phyloP scores from a whole-genome alignment of 805 yeast genomes.

The Dipodascopsis uninucleata region DNA sequence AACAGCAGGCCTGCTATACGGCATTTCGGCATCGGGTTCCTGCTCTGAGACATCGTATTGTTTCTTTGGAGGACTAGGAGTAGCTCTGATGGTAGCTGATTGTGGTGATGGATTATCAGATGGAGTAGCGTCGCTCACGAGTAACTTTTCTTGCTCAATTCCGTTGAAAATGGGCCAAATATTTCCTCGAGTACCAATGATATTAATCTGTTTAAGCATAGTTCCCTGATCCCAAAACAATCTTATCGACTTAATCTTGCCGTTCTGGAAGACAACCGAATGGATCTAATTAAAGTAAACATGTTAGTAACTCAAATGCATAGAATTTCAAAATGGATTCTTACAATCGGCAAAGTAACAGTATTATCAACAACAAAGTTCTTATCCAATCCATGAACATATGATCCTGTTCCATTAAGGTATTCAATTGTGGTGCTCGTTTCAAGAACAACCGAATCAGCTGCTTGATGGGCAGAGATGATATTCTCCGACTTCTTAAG shows the following conservation, averaged over 20 bases:
- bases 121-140: conserved; percentile 12
- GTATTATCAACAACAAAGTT: conserved; percentile 31
- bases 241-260: conserved; percentile 25
- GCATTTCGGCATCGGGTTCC: conserved; percentile 24
- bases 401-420: conserved; percentile 31
- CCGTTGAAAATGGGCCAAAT: conserved; percentile 33
- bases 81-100: conserved; percentile 11
- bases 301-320: not conserved
- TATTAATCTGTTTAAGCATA: conserved; percentile 32
- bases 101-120: conserved; percentile 2
- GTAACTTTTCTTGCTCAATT: conserved; percentile 23
- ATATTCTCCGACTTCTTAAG: conserved; percentile 23
- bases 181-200: conserved; percentile 34
- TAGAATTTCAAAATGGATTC: not conserved
- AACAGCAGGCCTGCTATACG: conserved; percentile 23
- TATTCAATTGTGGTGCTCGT: conserved; percentile 30
- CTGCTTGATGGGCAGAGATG: conserved; percentile 21
- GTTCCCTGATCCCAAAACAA: conserved; percentile 33
- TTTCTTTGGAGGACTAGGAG: conserved; percentile 4
- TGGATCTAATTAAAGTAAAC: conserved; percentile 10
- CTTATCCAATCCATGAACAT: conserved; percentile 30
- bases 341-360: conserved; percentile 25
- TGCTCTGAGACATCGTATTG: conserved; percentile 17
- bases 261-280: conserved; percentile 14
- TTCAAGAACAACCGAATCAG: conserved; percentile 30